Percentiles rank a stretch among this genome's conserved stretches.
phyloP scores from a whole-genome alignment of 2,329 filamentous ascomycete species.

The Hypoxylon sp. region DNA sequence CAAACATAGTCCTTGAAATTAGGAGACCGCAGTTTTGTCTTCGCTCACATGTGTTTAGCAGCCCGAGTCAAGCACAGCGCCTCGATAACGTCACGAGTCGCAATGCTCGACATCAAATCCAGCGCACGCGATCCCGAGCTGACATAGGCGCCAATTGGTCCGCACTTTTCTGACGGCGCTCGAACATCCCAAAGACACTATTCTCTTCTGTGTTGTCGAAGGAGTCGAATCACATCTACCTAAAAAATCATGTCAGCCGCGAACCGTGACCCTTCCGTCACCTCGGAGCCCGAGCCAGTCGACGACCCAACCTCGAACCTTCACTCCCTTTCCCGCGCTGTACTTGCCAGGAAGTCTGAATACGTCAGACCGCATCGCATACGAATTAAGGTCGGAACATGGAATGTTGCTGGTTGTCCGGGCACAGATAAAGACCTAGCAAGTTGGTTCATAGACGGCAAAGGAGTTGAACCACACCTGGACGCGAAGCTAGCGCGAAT shows the following conservation, averaged over 20 bases:
- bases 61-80: conserved; percentile 20
- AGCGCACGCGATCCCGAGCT: conserved; percentile 37
- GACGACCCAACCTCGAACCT: conserved; percentile 62
- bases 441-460: conserved; percentile 86
- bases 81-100: conserved; percentile 41
- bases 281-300: conserved; percentile 58
- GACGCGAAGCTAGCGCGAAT: conserved; percentile 72
- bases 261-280: conserved; percentile 49
- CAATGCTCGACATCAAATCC: conserved; percentile 26
- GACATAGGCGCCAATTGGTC: conserved; percentile 29
- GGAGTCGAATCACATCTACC: background rate
- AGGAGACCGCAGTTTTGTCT: background rate
- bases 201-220: background rate
- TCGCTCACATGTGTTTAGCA: conserved; percentile 16
- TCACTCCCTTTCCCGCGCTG: conserved; percentile 70
- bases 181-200: background rate
- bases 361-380: conserved; percentile 81
- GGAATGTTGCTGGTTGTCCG: conserved; percentile 90
- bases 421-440: conserved; percentile 90
- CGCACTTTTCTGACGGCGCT: background rate
- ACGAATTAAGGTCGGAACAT: conserved; percentile 90
- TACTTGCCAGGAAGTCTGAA: conserved; percentile 81
- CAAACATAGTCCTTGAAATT: background rate
- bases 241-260: conserved; percentile 45
- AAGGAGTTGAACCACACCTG: conserved; percentile 75